Evolutionary conservation across 1,139 yeast genomes (phyloP).

Genomic region (Diutina pseudorugosa): DNA sequence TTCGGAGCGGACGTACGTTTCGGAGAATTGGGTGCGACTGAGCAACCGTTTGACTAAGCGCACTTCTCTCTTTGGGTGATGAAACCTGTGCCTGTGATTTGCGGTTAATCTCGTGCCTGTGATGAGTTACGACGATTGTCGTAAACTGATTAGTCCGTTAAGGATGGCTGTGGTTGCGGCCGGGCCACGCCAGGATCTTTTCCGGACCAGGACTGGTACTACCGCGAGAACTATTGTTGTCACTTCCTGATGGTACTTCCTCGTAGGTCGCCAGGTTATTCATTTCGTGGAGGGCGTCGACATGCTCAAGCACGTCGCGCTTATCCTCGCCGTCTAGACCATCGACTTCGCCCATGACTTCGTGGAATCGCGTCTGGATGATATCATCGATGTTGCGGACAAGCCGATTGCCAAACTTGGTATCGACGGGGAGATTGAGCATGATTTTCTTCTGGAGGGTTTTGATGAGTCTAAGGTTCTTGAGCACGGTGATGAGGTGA

Average conservation of each 20-base stretch:
- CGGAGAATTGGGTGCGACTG: neutral
- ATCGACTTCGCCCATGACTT: neutral
- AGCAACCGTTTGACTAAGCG: neutral
- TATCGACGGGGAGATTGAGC: conserved; percentile 41
- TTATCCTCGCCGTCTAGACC: neutral
- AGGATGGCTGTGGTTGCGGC: conserved; percentile 56
- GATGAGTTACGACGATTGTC: too few relatives aligned
- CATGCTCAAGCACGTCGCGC: neutral
- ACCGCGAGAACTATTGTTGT: neutral
- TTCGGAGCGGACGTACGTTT: neutral
- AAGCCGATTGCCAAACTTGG: conserved; percentile 37
- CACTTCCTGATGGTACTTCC: neutral
- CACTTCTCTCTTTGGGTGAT: too few relatives aligned
- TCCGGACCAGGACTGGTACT: conserved; percentile 15
- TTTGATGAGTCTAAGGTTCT: conserved; percentile 21
- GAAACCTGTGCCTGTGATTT: too few relatives aligned
- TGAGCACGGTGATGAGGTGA: conserved; percentile 13
- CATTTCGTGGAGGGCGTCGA: neutral
- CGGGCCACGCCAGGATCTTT: conserved; percentile 55
- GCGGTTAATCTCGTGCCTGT: too few relatives aligned
- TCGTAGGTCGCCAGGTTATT: neutral
- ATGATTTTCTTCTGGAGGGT: conserved; percentile 30
- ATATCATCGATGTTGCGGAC: conserved; percentile 32
- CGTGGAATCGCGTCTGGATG: conserved; percentile 23
- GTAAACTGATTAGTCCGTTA: conserved; percentile 8